phyloP scores from a whole-genome alignment of 345 rosid genomes.

The Eutrema japonicum region DNA sequence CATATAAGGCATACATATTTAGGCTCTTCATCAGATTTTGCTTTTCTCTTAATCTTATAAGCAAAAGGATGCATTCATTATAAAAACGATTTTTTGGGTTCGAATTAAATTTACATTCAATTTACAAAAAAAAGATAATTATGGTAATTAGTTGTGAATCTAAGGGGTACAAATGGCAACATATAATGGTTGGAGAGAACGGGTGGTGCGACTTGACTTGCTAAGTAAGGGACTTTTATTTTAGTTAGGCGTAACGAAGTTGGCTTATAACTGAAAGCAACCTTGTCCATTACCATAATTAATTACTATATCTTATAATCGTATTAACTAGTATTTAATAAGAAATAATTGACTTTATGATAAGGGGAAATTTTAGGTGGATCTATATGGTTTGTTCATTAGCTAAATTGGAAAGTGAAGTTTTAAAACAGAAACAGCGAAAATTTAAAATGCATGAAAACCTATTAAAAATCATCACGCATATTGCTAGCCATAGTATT shows the following conservation, averaged over 20 bases:
- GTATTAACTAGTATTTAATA: neutral
- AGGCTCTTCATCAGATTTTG: no score
- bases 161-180: conserved; percentile 26
- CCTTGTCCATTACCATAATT: conserved; percentile 37
- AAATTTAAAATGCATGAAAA: neutral
- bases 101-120: no score
- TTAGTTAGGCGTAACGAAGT: conserved; percentile 61
- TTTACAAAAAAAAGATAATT: no score
- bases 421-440: neutral
- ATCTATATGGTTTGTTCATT: neutral
- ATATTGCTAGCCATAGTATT: neutral
- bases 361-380: neutral
- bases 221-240: conserved; percentile 55
- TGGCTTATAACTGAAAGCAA: conserved; percentile 40
- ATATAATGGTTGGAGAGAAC: conserved; percentile 18
- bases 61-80: no score
- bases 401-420: neutral
- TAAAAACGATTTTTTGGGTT: no score
- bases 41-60: no score
- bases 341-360: neutral
- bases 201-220: conserved; percentile 52
- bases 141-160: neutral
- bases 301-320: conserved; percentile 17
- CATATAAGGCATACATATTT: no score
- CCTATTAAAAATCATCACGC: neutral